These are phyloP conservation scores for Houttuynia cordata DNA, from an alignment of 164 flowering plant genomes.

Conservation along the genomic window DNA sequence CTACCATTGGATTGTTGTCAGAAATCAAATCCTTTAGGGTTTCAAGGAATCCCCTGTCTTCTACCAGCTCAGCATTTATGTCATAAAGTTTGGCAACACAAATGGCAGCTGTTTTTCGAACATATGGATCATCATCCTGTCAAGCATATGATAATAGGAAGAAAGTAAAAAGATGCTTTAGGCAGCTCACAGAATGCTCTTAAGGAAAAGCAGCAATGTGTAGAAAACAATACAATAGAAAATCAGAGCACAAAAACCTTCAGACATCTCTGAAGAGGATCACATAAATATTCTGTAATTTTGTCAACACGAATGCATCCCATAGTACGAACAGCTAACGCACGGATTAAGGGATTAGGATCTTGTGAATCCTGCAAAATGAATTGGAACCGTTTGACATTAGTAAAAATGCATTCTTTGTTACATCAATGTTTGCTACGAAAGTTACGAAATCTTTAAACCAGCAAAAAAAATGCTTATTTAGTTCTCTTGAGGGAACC, in stretches of 20 bases:
- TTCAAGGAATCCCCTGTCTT: slow-evolving; percentile 94
- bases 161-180: not conserved
- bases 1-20: slow-evolving; percentile 99
- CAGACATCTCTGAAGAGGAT: slow-evolving; percentile 96
- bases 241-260: slow-evolving; percentile 44
- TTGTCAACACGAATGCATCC: slow-evolving; percentile 99
- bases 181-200: not conserved
- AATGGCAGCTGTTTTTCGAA: slow-evolving; percentile 96
- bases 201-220: not conserved
- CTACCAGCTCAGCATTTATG: slow-evolving; percentile 97
- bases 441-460: no score
- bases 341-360: slow-evolving; percentile 96
- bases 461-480: no score
- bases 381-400: not conserved
- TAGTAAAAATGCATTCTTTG: not conserved
- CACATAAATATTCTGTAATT: slow-evolving; percentile 96
- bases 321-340: slow-evolving; percentile 97
- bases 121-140: slow-evolving; percentile 99
- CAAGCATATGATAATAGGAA: not conserved
- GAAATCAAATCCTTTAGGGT: slow-evolving; percentile 95
- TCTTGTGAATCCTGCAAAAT: slow-evolving; percentile 90
- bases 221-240: not conserved
- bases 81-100: slow-evolving; percentile 99
- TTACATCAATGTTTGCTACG: not conserved
- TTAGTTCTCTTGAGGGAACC: no score